Base-by-base conservation (phyloP, 306 rosid species). In the Citrullus colocynthis region DNA sequence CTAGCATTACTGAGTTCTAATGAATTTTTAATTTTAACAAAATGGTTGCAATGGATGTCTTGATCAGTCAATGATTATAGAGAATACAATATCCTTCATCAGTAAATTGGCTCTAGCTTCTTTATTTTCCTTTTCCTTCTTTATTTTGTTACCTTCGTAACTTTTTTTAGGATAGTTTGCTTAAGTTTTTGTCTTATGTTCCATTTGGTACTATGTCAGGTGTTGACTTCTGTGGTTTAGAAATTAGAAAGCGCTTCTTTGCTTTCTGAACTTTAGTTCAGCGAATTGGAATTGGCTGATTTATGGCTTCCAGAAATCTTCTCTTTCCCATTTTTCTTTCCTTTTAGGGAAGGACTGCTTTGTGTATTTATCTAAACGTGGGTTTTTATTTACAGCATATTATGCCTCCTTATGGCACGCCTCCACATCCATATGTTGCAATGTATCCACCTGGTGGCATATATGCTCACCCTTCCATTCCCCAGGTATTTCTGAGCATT, bases 391-490 rank as follows among this genome's bases (percentile, higher is more conserved):
- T 86, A 90, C 99, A 95, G 99, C 99, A 92, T 77, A 86, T 95
- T 72, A 95, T 95, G 97, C 98, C 97, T 79, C 97, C 99, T 41
- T 95, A 95, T 78, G 99, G 99, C 66, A 95, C 99, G 79, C 91
- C 97, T 74, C 97, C 78, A 74, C 78, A 74, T 52, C 78, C 99
- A 14, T 95, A 95, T 79, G 97, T 95, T 86, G 97, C 98, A 67
- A 95, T 95, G 99, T 95, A 92, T 89, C 99, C 97, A 82, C 99
- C 88, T 82, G 93, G 99, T 70, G 97, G 98, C 86, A 88, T 95
- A 87, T 95, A 95, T 85, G 97, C 99, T 60, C 99, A 92, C 82
- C 99, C 99, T 76, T 92, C 99, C 83, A 89, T 95, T 78, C 97
- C 98, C 82, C 97, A 93, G 89, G 99, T 95, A 88, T 70, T 82